phyloP scores from a whole-genome alignment of 139 green algal species.

The Closterium sp. region DNA sequence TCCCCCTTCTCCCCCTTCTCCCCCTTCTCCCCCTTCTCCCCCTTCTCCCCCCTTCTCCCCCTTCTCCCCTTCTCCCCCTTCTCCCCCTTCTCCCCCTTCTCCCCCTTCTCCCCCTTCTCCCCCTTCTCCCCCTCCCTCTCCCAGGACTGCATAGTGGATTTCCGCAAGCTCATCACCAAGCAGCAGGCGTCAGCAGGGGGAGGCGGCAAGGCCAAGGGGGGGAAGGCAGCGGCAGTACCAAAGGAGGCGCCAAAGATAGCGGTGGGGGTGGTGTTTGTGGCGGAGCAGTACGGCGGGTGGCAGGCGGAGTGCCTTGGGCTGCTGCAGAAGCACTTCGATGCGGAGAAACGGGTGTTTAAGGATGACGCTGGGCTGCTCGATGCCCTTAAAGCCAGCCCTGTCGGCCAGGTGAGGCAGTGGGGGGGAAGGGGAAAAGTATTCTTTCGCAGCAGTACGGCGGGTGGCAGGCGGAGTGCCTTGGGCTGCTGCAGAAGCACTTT shows the following conservation, averaged over 20 bases:
- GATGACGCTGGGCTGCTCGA: slow-evolving; percentile 55
- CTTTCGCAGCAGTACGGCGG: slow-evolving; percentile 66
- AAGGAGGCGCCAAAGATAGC: slow-evolving; percentile 43
- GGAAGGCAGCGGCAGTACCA: background rate
- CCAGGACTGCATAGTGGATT: slow-evolving; percentile 66
- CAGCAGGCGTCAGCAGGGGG: slow-evolving; percentile 71
- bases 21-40: too few relatives aligned
- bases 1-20: too few relatives aligned
- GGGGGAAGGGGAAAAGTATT: background rate
- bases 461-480: slow-evolving; percentile 71
- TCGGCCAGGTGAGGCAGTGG: slow-evolving; percentile 21
- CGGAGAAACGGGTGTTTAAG: slow-evolving; percentile 53
- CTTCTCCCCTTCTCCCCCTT: background rate
- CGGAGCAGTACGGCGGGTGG: slow-evolving; percentile 79
- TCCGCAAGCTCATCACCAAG: slow-evolving; percentile 81
- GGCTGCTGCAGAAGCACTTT: slow-evolving; percentile 52
- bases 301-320: slow-evolving; percentile 63
- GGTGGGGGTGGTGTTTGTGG: slow-evolving; percentile 67
- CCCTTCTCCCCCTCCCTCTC: background rate
- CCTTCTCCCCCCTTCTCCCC: background rate
- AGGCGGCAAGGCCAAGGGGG: slow-evolving; percentile 65
- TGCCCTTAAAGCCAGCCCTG: slow-evolving; percentile 55
- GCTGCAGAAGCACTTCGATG: slow-evolving; percentile 52
- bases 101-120: background rate
- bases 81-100: too few relatives aligned